These are phyloP conservation scores for Sarocladium oryzae DNA, from an alignment of 2,329 filamentous ascomycete genomes.

Conservation along the genomic window DNA sequence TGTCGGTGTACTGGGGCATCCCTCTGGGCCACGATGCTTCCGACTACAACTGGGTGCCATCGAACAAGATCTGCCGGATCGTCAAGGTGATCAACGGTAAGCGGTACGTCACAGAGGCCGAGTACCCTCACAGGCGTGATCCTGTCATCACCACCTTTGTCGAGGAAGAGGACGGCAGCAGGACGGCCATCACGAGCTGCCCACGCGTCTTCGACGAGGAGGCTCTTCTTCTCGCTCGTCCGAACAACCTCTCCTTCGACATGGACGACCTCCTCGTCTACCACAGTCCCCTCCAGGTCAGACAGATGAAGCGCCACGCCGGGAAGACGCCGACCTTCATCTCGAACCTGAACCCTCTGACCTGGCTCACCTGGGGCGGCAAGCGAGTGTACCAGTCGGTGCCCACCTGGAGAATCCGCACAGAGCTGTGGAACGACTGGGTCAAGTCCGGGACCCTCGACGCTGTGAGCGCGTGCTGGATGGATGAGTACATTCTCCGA, in stretches of 20 bases:
- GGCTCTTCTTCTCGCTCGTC: conserved; percentile 20
- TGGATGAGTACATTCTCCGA: conserved; percentile 42
- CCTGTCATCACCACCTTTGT: conserved; percentile 26
- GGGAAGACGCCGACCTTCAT: conserved; percentile 15
- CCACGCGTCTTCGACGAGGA: conserved; percentile 24
- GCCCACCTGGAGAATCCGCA: conserved; percentile 41
- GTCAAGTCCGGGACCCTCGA: conserved; percentile 38
- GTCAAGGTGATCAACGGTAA: conserved; percentile 21
- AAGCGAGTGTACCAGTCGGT: conserved; percentile 26
- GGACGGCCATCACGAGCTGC: conserved; percentile 17
- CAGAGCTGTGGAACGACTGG: conserved; percentile 43
- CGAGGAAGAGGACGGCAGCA: conserved; percentile 16
- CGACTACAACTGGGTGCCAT: conserved; percentile 27
- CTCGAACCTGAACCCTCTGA: conserved; percentile 19
- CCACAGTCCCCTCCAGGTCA: conserved; percentile 22
- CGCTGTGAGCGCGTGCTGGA: conserved; percentile 41
- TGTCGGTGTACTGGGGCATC: conserved; percentile 30
- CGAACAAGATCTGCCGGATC: conserved; percentile 27
- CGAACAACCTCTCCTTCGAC: conserved; percentile 24
- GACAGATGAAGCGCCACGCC: conserved; percentile 18
- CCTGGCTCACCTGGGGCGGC: conserved; percentile 20
- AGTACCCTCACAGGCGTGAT: conserved; percentile 31
- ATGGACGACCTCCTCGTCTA: conserved; percentile 29
- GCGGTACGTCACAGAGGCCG: conserved; percentile 23
- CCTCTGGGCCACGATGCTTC: conserved; percentile 19